Conservation (phyloP, 805 yeast species). For the Candida yuanshanica region DNA sequence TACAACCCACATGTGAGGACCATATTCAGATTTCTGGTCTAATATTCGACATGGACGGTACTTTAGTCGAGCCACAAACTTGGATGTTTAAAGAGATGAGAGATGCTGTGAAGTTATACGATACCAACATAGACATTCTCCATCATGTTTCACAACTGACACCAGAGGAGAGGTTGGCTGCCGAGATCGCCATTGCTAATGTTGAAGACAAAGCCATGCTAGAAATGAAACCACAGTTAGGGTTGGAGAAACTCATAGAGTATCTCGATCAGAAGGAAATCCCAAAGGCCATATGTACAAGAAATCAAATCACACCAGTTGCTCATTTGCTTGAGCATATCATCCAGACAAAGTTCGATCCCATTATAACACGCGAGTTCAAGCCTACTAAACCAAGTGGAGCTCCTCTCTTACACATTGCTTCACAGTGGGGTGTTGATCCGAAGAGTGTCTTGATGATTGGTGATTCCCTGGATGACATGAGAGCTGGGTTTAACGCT, state of each 20-base stretch:
- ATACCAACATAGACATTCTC: constrained; percentile 45
- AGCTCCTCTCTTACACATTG: constrained; percentile 53
- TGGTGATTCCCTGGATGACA: constrained; percentile 70
- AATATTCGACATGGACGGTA: constrained; percentile 79
- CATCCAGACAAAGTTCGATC: constrained; percentile 37
- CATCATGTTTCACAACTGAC: constrained; percentile 41
- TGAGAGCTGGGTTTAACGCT: constrained; percentile 58
- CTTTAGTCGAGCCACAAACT: constrained; percentile 59
- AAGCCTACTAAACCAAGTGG: constrained; percentile 67
- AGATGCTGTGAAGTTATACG: constrained; percentile 44
- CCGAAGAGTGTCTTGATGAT: constrained; percentile 56
- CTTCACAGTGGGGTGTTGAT: constrained; percentile 39
- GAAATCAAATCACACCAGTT: constrained; percentile 53
- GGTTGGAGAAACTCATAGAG: constrained; percentile 12
- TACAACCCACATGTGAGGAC: constrained; percentile 1
- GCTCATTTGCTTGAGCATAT: constrained; percentile 42
- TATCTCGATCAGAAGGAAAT: constrained; percentile 18
- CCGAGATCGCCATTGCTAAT: constrained; percentile 33
- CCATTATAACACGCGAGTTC: constrained; percentile 58
- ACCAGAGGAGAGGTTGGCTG: constrained; percentile 37
- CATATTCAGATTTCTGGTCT: constrained; percentile 42
- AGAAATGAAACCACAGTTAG: constrained; percentile 37
- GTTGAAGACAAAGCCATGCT: constrained; percentile 64
- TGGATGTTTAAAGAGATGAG: constrained; percentile 60
- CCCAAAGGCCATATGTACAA: constrained; percentile 55